Evolutionary conservation across 768 basidiomycete species (phyloP).

Genomic region (Boletus edulis): DNA sequence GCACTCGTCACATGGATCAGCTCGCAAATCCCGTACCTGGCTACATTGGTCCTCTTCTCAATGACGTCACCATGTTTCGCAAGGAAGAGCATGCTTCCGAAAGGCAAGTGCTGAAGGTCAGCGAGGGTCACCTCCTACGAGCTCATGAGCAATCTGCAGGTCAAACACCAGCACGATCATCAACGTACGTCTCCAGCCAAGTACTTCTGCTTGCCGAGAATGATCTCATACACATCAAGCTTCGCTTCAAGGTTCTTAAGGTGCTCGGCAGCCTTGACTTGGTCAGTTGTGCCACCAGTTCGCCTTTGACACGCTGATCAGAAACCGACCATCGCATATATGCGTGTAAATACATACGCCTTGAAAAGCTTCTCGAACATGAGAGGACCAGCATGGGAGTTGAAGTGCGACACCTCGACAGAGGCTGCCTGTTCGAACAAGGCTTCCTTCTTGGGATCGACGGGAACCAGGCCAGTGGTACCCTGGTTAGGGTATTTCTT

Average conservation of each 20-base stretch:
- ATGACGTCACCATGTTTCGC: slow-evolving; percentile 31
- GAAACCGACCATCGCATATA: background rate
- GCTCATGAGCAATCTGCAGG: background rate
- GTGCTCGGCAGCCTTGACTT: slow-evolving; percentile 14
- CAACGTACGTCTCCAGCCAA: slow-evolving; percentile 52
- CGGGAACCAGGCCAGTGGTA: slow-evolving; percentile 46
- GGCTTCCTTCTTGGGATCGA: slow-evolving; percentile 33
- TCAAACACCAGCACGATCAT: background rate
- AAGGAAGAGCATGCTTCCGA: slow-evolving; percentile 30
- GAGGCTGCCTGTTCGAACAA: slow-evolving; percentile 36
- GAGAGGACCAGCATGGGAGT: slow-evolving; percentile 37
- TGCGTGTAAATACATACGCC: slow-evolving; percentile 31
- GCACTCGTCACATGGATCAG: background rate
- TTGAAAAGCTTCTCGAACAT: slow-evolving; percentile 53
- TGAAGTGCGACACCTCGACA: slow-evolving; percentile 53
- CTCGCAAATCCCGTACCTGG: slow-evolving; percentile 33
- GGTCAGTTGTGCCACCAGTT: slow-evolving; percentile 23
- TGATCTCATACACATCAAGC: slow-evolving; percentile 51
- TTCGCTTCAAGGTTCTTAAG: slow-evolving; percentile 27
- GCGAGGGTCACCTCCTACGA: slow-evolving; percentile 48
- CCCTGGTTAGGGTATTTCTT: slow-evolving; percentile 53
- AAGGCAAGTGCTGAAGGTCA: slow-evolving; percentile 58
- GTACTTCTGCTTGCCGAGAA: slow-evolving; percentile 54
- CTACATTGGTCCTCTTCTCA: slow-evolving; percentile 39
- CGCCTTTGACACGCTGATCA: slow-evolving; percentile 5